Base-by-base conservation (phyloP, 768 basidiomycete genomes). In the Kwoniella botswanensis region DNA sequence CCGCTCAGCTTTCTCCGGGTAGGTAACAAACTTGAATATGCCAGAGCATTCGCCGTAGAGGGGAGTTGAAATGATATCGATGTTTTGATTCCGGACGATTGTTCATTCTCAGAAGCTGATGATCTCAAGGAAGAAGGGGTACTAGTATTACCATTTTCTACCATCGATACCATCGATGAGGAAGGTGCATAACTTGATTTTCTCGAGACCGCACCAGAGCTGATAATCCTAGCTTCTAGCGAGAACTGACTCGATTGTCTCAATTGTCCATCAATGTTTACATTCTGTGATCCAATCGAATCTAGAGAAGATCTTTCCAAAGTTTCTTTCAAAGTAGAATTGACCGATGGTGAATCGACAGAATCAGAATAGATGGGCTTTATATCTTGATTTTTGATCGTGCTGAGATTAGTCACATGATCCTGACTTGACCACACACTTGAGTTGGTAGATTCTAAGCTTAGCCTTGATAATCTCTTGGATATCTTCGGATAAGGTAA, bases 401-500 rank as follows among this genome's bases (percentile, higher is more conserved):
- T 10, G 15, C 44, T 63, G 26, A 50, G 17, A 35, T n/a, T 63
- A 7, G 24, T 53, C 63, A 24, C 35, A 43, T n/a, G 59, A 26
- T 61, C 24, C 12, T 61, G 59, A 63, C 15, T 56, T 15, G 43
- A 65, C 68, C 68, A 70, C 11, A 54, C 56, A 2, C 61, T 64
- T 9, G 67, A 68, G 18, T 42, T 41, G 3, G 54, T 70, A 12
- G 60, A 57, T 21, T 70, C 68, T 17, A 70, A 18, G 24, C 68
- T 70, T 1, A 65, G 22, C 58, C 68, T 35, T 7, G 63, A 65
- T 9, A 59, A 44, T 4, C 55, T 56, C 12, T 52, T 42, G 10
- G 68, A 63, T n/a, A 70, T n/a, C 18, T 70, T 70, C 6, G 68
- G 68, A 65, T 70, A 70, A 15, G 55, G 68, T 41, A 70, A 29